Evolutionary conservation across 148 eudicot genomes (phyloP), one percentile per base, ranked within the genome.

Genomic region (Camellia lanceoleosa): DNA sequence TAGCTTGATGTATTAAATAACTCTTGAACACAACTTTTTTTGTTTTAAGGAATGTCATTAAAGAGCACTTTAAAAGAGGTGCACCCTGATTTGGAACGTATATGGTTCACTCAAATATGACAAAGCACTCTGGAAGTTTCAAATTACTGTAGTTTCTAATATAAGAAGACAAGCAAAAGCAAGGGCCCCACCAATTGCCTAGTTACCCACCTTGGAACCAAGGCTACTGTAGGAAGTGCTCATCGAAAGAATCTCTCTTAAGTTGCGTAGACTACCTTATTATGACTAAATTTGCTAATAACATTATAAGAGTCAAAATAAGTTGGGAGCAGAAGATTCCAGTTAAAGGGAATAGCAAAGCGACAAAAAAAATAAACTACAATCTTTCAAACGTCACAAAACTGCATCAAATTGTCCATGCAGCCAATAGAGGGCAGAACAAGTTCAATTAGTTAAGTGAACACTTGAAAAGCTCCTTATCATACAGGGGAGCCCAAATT

Each of bases 11-110:
- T 49, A 8, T 23, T n/a, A 42, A 67, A 13, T 42, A 68, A 68
- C 51, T 15, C n/a, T 43, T 68, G 51, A 49, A 68, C 47, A 18
- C 5, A 18, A 68, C 2, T 18, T 5, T 68, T 42, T 43, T 43
- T 13, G 51, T 43, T 68, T 14, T 42, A 7, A 5, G 15, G 52
- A 67, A 3, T 2, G 51, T 16, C 0, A 19, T 14, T 42, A n/a
- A 43, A 68, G 71, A 68, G 71, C 51, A 68, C 51, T 68, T 30
- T 68, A 43, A 68, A 68, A 49, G 47, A 42, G 52, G 49, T 68
- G 43, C 71, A 68, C 16, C 51, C 51, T 6, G 43, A 68, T n/a
- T 43, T 68, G 42, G 15, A 19, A 68, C 71, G 15, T 49, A 0
- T 43, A 5, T 16, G 15, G 7, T 42, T 68, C 23, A 41, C 16